phyloP scores from a whole-genome alignment of 2,329 filamentous ascomycete genomes.

The Apiospora rasikravindrae region DNA sequence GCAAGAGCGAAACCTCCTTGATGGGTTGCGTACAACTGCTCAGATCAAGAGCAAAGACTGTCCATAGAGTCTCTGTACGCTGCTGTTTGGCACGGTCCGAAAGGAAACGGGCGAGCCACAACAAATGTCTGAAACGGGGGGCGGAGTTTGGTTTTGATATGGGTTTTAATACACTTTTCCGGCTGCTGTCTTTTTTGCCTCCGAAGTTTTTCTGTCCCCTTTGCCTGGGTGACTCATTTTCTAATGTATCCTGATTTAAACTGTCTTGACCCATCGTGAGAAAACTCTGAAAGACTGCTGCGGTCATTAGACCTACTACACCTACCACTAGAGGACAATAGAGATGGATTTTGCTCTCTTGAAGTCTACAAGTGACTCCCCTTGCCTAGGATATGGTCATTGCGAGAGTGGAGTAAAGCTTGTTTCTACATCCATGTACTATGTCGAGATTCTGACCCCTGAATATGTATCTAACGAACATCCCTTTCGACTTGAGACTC shows the following conservation, averaged over 20 bases:
- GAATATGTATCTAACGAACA: neutral
- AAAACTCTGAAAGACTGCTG: too few species aligned
- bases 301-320: neutral
- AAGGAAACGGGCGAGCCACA: conserved; percentile 3
- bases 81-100: conserved; percentile 1
- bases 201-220: neutral
- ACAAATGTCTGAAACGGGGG: conserved; percentile 15
- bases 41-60: conserved; percentile 3
- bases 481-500: neutral
- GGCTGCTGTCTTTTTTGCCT: conserved; percentile 1
- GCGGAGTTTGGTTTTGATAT: conserved; percentile 22
- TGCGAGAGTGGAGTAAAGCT: neutral
- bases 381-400: neutral
- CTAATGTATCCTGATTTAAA: neutral
- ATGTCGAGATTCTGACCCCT: neutral
- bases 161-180: conserved; percentile 20
- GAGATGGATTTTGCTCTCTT: neutral
- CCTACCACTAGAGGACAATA: too few species aligned
- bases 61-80: conserved; percentile 8
- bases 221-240: neutral
- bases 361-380: neutral
- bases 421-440: neutral
- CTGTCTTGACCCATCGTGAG: neutral
- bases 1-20: neutral
- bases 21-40: neutral